A percentile compares a stretch with the other conserved stretches of the same genome.
Conservation (phyloP, 345 rosid species). For the Streptanthus diversifolius region DNA sequence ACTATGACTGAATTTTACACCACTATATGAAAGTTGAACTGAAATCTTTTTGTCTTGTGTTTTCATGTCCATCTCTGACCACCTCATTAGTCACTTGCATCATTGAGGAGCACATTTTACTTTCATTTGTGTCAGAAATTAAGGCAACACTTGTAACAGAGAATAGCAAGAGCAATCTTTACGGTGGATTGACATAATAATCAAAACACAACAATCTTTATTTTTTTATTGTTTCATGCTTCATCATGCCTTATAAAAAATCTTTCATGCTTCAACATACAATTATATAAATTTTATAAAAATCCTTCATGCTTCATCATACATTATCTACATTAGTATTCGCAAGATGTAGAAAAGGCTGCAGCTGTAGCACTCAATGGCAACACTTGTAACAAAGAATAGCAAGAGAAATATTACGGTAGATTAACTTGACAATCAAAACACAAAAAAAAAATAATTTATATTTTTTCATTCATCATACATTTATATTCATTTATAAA, state of each 20-base stretch:
- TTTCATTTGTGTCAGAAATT: background rate
- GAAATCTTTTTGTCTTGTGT: background rate
- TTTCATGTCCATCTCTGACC: background rate
- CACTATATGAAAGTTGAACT: background rate
- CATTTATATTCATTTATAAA: too few relatives aligned
- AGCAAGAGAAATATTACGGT: too few relatives aligned
- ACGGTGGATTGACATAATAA: background rate
- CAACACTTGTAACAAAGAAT: too few relatives aligned
- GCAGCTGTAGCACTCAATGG: background rate
- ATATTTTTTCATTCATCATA: too few relatives aligned
- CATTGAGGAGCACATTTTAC: background rate
- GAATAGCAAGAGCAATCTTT: background rate
- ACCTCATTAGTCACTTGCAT: background rate
- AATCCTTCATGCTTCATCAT: background rate
- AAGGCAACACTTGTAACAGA: background rate
- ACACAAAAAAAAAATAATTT: too few relatives aligned
- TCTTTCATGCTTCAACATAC: background rate
- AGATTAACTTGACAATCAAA: too few relatives aligned
- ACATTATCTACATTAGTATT: background rate
- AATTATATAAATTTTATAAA: background rate
- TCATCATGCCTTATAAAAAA: background rate
- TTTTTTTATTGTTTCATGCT: background rate
- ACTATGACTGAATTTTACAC: background rate
- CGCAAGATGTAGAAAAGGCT: background rate
- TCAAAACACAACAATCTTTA: background rate